Percentiles rank a stretch among this genome's conserved stretches.
These are phyloP conservation scores for Trichophyton verrucosum DNA, from an alignment of 2,329 filamentous ascomycete species.

Conservation along the genomic window DNA sequence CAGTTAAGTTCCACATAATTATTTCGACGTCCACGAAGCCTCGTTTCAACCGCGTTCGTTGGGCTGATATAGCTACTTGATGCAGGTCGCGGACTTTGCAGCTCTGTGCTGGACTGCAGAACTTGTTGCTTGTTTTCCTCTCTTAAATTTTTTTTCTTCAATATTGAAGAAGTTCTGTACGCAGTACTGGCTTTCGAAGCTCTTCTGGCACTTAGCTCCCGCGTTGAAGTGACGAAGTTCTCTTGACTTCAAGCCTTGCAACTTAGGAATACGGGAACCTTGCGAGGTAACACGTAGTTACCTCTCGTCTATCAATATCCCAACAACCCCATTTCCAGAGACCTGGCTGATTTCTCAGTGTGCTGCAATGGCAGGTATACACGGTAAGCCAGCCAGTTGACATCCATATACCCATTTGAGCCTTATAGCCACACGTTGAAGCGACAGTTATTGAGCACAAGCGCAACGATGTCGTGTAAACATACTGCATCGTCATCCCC, in stretches of 20 bases:
- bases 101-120: neutral
- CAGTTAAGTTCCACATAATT: neutral
- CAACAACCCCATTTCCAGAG: neutral
- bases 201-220: neutral
- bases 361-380: neutral
- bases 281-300: neutral
- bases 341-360: neutral
- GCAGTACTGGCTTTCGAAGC: neutral
- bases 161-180: neutral
- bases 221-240: neutral
- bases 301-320: neutral
- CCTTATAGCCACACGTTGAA: neutral
- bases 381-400: conserved; percentile 2
- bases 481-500: neutral
- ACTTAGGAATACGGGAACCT: neutral
- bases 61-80: neutral
- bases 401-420: conserved; percentile 1
- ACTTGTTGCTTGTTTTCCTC: neutral
- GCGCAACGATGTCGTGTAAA: neutral
- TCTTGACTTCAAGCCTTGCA: neutral
- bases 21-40: neutral
- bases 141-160: neutral
- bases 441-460: neutral
- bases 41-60: neutral
- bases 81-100: neutral